Evolutionary conservation across 352 stramenopile genomes (phyloP), one percentile per base, ranked within the genome.

Genomic region (Globisporangium barbulae): DNA sequence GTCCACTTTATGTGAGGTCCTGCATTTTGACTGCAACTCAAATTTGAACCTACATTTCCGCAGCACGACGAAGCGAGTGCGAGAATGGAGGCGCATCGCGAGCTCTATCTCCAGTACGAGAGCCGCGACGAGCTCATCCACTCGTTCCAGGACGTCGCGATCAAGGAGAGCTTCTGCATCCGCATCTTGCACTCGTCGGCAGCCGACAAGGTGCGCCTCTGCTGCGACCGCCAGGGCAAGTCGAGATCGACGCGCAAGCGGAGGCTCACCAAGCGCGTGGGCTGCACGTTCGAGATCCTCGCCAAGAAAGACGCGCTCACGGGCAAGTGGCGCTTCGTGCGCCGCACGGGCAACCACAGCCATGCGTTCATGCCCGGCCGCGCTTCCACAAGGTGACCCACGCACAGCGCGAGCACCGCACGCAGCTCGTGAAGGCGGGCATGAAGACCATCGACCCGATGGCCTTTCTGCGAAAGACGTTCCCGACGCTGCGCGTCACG

Each of bases 101-200:
- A 57, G 50, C 28, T 57, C 50, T 57, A 42, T 30, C 21, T 57
- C 50, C 30, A 57, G 28, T 57, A 57, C 30, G 50, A 57, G 50
- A 57, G 50, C 50, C 35, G 28, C 19, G 30, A 21, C 8, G 50
- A 21, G 50, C 50, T 57, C 30, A 30, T 57, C 25, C 50, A 22
- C 19, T 17, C 50, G 30, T 42, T 42, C 50, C 30, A 57, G 50
- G 50, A 42, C 8, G 7, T 57, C 17, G 50, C 50, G 50, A 57
- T 42, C 50, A 28, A 28, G 8, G 50, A 35, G 1, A 30, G 50
- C 30, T 57, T 57, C 50, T 57, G 30, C 50, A 22, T 42, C 19
- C 50, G 50, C 19, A 57, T 57, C 31, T 9, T 57, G 17, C 50
- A 57, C 50, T 41, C 50, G 9, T 19, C 50, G 17, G 17, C 17